These are phyloP conservation scores for Kregervanrija fluxuum DNA, from an alignment of 805 yeast genomes.

Conservation along the genomic window DNA sequence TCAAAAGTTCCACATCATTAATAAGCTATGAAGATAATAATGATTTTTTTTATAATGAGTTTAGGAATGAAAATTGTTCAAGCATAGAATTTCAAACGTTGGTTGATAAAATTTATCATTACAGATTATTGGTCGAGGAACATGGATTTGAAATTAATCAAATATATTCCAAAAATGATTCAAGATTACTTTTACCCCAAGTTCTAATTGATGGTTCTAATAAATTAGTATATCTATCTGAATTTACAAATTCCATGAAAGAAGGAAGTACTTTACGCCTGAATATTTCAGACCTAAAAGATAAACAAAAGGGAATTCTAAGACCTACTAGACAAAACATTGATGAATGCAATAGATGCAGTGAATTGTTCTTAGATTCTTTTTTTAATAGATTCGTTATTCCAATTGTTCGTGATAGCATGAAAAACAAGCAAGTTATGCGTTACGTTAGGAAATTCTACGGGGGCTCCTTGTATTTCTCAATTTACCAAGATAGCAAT, in stretches of 20 bases:
- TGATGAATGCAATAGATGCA: constrained; percentile 4
- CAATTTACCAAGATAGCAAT: no score
- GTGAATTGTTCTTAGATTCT: constrained; percentile 5
- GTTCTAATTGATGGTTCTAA: constrained; percentile 1
- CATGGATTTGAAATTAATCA: no score
- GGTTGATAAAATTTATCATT: no score
- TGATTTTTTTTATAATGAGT: not conserved
- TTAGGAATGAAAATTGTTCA: not conserved
- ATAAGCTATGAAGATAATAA: constrained; percentile 11
- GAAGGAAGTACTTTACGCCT: constrained; percentile 1
- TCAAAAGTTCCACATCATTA: constrained; percentile 6
- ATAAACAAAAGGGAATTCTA: constrained; percentile 5
- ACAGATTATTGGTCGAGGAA: no score
- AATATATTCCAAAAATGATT: no score
- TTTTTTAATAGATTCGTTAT: constrained; percentile 2
- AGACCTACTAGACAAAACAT: constrained; percentile 3
- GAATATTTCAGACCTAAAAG: not conserved
- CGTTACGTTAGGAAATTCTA: no score
- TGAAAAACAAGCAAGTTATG: not conserved
- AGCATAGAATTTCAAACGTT: no score
- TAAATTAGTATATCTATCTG: constrained; percentile 4
- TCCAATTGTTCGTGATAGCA: constrained; percentile 1
- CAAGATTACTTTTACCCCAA: constrained; percentile 6
- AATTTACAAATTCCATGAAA: constrained; percentile 1
- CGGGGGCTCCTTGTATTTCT: no score